These are phyloP conservation scores for Exophiala viscosa DNA, from an alignment of 2,329 filamentous ascomycete species.

Conservation along the genomic window DNA sequence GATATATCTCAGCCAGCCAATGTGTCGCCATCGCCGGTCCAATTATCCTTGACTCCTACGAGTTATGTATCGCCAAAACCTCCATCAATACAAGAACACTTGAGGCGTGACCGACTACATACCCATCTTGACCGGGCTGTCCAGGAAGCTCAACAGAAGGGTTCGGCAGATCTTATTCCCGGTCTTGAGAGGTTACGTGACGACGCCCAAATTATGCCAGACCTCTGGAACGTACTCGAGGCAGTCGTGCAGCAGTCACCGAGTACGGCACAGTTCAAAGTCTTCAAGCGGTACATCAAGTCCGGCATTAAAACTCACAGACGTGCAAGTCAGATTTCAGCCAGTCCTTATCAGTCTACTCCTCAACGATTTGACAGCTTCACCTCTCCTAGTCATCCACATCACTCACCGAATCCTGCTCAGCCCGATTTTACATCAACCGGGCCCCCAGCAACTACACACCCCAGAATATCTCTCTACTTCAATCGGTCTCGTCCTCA, in stretches of 20 bases:
- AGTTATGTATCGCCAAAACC: conserved; percentile 18
- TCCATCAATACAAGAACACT: conserved; percentile 27
- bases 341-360: conserved; percentile 17
- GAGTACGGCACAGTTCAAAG: conserved; percentile 25
- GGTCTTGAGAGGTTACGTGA: conserved; percentile 24
- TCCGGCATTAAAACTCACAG: conserved; percentile 24
- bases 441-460: conserved; percentile 1
- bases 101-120: conserved; percentile 25
- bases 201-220: conserved; percentile 20
- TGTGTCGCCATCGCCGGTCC: conserved; percentile 18
- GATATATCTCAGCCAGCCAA: conserved; percentile 19
- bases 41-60: conserved; percentile 16
- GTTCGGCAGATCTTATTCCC: conserved; percentile 20
- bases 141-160: conserved; percentile 21
- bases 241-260: conserved; percentile 24
- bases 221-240: conserved; percentile 26
- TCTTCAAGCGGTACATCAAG: conserved; percentile 30
- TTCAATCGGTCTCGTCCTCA: conserved; percentile 6
- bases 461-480: conserved; percentile 12
- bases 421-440: conserved; percentile 2
- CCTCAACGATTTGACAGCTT: conserved; percentile 10
- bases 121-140: conserved; percentile 24
- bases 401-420: neutral
- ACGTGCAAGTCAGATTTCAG: conserved; percentile 19
- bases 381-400: conserved; percentile 8